Evolutionary conservation across 371 early-diverging fungal genomes (phyloP), one percentile per base, ranked within the genome.

Genomic region (Thermomucor indicae-seudaticae): DNA sequence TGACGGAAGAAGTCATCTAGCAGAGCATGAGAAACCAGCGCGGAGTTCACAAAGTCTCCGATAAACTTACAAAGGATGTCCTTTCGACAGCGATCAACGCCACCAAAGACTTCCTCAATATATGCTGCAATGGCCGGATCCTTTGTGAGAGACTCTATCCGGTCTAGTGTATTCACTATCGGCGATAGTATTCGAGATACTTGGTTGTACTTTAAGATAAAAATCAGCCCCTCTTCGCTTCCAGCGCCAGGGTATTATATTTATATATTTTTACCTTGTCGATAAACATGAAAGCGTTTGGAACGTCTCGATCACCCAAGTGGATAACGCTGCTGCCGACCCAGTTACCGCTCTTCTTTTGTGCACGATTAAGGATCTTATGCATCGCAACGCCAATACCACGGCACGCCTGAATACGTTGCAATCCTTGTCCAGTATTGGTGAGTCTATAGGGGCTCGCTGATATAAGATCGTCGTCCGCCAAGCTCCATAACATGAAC

Each of bases 381-480:
- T 96, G 97, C 82, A 95, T 93, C 14, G 84, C 84, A 52, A 87
- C 73, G 1, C 89, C 85, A 1, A 93, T 90, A 5, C 81, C 65
- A 22, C 94, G 96, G 47, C 94, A 92, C 32, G 66, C 57, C 52
- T 91, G 92, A 28, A 88, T 80, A 39, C 92, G 88, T 64, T 97
- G 90, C 51, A 97, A 66, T 19, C 98, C 98, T 72, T 97, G 98
- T 4, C 98, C 98, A 4, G 98, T 97, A 55, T 97, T 94, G 20
- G 86, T 66, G 41, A 97, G 80, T 5, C 93, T 80, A 71, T 97
- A 97, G 14, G 78, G 65, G 16, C 57, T 55, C 14, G 77, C 60
- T 6, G 66, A 58, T 39, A 97, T 66, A 73, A 97, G 71, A 60
- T 97, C 98, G 39, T 75, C 51, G 65, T 97, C 98, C 10, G 98